Conservation (phyloP, 306 rosid species). For the Quercus rubra region DNA sequence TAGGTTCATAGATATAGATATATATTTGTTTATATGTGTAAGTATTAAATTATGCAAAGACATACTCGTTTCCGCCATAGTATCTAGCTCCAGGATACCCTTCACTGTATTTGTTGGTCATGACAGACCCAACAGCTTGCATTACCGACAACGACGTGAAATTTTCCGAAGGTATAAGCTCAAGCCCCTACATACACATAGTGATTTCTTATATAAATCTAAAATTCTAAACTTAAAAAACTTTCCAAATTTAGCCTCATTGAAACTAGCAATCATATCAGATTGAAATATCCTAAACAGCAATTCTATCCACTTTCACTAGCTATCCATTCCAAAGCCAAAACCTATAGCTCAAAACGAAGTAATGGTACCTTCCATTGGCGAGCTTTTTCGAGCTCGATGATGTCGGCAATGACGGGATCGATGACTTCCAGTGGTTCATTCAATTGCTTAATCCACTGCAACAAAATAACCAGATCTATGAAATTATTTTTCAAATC, state of each 20-base stretch:
- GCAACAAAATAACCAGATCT: slow-evolving; percentile 5
- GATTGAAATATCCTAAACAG: background rate
- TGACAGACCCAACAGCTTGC: slow-evolving; percentile 96
- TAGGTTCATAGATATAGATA: background rate
- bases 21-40: no score
- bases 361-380: slow-evolving; percentile 64
- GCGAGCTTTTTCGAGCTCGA: slow-evolving; percentile 88
- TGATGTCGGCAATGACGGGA: slow-evolving; percentile 74
- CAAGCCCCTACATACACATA: slow-evolving; percentile 54
- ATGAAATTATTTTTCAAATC: background rate
- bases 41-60: background rate
- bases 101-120: slow-evolving; percentile 91
- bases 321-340: background rate
- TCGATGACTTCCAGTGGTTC: slow-evolving; percentile 72
- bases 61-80: slow-evolving; percentile 95
- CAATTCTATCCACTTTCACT: background rate
- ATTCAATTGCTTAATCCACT: slow-evolving; percentile 90
- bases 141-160: slow-evolving; percentile 84
- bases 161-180: slow-evolving; percentile 86
- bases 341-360: background rate
- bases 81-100: slow-evolving; percentile 97
- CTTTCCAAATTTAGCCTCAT: no score
- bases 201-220: no score
- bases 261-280: background rate
- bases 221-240: background rate